Evolutionary conservation across 2,329 filamentous ascomycete genomes (phyloP), one percentile per base, ranked within the genome.

Genomic region (Sclerotinia subarctica): DNA sequence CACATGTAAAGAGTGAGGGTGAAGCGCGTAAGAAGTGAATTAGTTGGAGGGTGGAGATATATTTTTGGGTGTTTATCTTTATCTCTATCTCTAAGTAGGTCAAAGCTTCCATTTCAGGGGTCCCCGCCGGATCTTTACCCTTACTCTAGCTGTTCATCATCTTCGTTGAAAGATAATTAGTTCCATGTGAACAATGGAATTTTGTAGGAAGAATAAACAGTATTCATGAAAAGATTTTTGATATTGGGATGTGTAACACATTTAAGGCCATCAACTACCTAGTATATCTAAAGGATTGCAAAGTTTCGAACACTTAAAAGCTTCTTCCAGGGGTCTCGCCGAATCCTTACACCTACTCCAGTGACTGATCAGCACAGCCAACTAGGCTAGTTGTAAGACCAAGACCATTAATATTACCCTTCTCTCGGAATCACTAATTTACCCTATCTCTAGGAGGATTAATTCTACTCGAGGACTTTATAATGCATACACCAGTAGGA

Each of bases 1-100:
- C 52, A 58, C 11, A 65, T 52, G 60, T 42, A 24, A 38, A 49
- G 44, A 17, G 32, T 56, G n/a, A 46, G 63, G 58, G 21, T 32
- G 21, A 57, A 57, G 35, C 24, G 49, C 47, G 47, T 64, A 64
- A 8, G 24, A 44, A 17, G 19, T 60, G 57, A 60, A 52, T 51
- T 46, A 42, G 38, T 54, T 58, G 59, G n/a, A 32, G 49, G 17
- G 38, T 56, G 32, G 35, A 66, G 38, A 38, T 35, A 38, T 49
- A 49, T 38, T 66, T 66, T 42, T 19, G 26, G 26, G 42, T 47
- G 26, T 24, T 65, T 65, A 59, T 59, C 53, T 59, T 64, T 54
- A 54, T 64, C n/a, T 64, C 19, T 54, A 54, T 64, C n/a, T 64
- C 19, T 29, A 21, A 29, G 24, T 24, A 54, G 49, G 62, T 24